Base-by-base conservation (phyloP, 148 eudicot species). In the Cornus controversa region DNA sequence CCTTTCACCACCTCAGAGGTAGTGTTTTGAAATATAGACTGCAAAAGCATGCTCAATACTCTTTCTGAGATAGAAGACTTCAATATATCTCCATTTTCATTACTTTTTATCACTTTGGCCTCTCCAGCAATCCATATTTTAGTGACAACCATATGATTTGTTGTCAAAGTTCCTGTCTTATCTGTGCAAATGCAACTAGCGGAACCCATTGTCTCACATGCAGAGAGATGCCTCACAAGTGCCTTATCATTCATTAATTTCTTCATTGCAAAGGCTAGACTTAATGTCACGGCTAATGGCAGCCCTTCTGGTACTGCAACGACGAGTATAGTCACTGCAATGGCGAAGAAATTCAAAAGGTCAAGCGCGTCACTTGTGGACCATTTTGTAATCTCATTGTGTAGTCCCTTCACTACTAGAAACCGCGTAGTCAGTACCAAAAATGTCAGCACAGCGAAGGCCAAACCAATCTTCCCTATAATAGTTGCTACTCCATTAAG, bases 201-300 rank as follows among this genome's bases (percentile, higher is more conserved):
- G n/a, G 98, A 94, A 0, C 98, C 98, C 98, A 92, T 94, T 2
- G 98, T 94, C 84, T 94, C 98, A 69, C 98, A 94, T 0, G 98
- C 98, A 11, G 98, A 90, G 10, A 94, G 88, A 74, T 94, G 94
- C 45, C 98, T 83, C 15, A 94, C 92, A 6, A 94, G 90, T 2
- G 96, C 98, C 82, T 79, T 87, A 75, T 91, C 94, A 13, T 83
- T 83, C 98, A 94, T 94, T 64, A 94, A 75, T 45, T 94, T 87
- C 85, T 94, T 92, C 98, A 94, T 91, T 4, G 96, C 96, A 80
- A 91, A 94, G 3, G 98, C 98, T 47, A 94, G 92, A 75, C 98
- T 94, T 14, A 94, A 77, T 2, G 96, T 94, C 45, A 94, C 98
- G 0, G 98, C 98, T 72, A 94, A 74, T 5, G 98, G 98, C 14